These are phyloP conservation scores for Aspergillus vadensis DNA, from an alignment of 2,329 filamentous ascomycete species.

Conservation along the genomic window DNA sequence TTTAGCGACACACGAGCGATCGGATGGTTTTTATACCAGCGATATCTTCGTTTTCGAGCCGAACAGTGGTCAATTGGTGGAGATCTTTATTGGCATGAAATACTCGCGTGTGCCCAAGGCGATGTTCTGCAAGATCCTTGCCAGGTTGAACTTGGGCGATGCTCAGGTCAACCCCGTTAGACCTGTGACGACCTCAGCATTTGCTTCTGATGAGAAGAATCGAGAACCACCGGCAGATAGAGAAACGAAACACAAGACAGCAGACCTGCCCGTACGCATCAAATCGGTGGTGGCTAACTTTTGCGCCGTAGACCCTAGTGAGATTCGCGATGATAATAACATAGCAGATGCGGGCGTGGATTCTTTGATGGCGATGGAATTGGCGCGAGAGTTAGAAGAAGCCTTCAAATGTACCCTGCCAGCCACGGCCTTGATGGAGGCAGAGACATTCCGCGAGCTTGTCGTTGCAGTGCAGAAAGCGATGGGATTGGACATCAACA, in stretches of 20 bases:
- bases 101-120: constrained; percentile 29
- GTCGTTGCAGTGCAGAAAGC: constrained; percentile 26
- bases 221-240: neutral
- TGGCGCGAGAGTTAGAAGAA: constrained; percentile 46
- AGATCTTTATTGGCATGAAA: constrained; percentile 36
- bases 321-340: constrained; percentile 16
- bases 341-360: constrained; percentile 48
- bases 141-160: neutral
- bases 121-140: constrained; percentile 14
- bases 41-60: constrained; percentile 41
- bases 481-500: neutral
- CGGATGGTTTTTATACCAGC: constrained; percentile 25
- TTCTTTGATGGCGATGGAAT: constrained; percentile 54
- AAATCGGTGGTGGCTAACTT: constrained; percentile 21
- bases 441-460: constrained; percentile 35
- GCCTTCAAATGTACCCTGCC: constrained; percentile 39
- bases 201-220: neutral
- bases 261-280: constrained; percentile 10
- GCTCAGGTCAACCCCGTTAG: neutral
- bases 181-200: neutral
- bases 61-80: constrained; percentile 24
- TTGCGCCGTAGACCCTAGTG: constrained; percentile 17
- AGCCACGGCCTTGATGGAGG: constrained; percentile 30
- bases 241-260: neutral
- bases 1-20: constrained; percentile 27